These are phyloP conservation scores for Botrytis medusae DNA, from an alignment of 2,329 filamentous ascomycete genomes.

Conservation along the genomic window DNA sequence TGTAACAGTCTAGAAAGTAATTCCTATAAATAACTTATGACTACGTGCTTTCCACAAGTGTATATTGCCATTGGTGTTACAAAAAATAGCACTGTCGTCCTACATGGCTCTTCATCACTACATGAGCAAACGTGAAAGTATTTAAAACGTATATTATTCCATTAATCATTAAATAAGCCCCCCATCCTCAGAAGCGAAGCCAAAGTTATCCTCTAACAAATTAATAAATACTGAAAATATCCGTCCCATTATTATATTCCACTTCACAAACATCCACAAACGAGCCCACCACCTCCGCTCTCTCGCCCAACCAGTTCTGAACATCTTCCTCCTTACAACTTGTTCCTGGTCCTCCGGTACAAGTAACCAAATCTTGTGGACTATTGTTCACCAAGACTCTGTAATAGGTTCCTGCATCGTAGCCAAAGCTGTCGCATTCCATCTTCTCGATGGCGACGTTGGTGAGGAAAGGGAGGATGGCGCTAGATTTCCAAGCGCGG, in stretches of 20 bases:
- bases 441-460: slow-evolving; percentile 55
- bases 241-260: slow-evolving; percentile 33
- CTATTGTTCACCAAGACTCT: slow-evolving; percentile 52
- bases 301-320: slow-evolving; percentile 26
- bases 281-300: slow-evolving; percentile 43
- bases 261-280: slow-evolving; percentile 45
- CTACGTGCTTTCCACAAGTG: background rate
- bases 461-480: slow-evolving; percentile 53
- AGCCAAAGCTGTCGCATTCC: slow-evolving; percentile 52
- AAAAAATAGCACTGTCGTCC: background rate
- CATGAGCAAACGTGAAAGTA: background rate
- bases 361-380: slow-evolving; percentile 49
- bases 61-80: background rate
- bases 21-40: background rate
- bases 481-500: slow-evolving; percentile 51
- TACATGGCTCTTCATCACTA: background rate
- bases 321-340: slow-evolving; percentile 40
- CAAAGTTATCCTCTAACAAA: background rate
- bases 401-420: slow-evolving; percentile 46
- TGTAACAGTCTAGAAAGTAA: background rate
- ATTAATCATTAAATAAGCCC: background rate
- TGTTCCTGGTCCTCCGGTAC: slow-evolving; percentile 50
- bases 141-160: background rate
- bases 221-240: slow-evolving; percentile 33
- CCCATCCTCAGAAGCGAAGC: background rate